Base-by-base conservation (phyloP, 331 rosid genomes). In the Pyrus hybrid region DNA sequence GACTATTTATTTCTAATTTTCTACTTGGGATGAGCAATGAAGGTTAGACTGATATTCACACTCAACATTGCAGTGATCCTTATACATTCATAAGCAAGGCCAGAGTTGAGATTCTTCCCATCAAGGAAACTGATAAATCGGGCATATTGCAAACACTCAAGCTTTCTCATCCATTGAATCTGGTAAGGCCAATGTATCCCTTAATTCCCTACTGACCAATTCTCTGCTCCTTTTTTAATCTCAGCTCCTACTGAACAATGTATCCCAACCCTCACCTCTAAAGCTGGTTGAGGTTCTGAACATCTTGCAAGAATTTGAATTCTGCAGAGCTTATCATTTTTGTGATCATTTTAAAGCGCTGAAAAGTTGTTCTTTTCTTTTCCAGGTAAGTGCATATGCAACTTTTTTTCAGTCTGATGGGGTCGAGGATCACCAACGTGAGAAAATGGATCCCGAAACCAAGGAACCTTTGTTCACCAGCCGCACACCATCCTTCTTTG, bases 301-400 rank as follows among this genome's bases (percentile, higher is more conserved):
- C 20, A 37, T 21, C 6, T 57, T 57, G 63, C 29, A 35, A 35
- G 43, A 35, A 35, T 35, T 35, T 35, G 43, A 35, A 35, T 35
- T 35, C 43, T 35, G 43, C 43, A 35, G 51, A 66, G 13, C 51
- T 66, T 66, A 18, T 68, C 45, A n/a, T 51, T 70, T 11, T 29
- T 7, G 60, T 26, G 37, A 62, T 63, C 11, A 63, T 63, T 63
- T 56, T 73, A 21, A 67, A 67, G 63, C 72, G 75, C 16, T 30
- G 57, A 54, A 47, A 51, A 32, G 33, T 28, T 74, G 5, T 45
- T 41, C 13, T 41, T 41, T 41, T 41, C 47, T 41, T 60, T 49
- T 82, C 20, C 80, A 82, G 85, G 62, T 5, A 37, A 82, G 85
- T 61, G 82, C 77, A 35, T 82, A 78, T 74, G 29, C 60, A 35